phyloP scores from a whole-genome alignment of 352 stramenopile genomes.

The Saprolegnia diclina region DNA sequence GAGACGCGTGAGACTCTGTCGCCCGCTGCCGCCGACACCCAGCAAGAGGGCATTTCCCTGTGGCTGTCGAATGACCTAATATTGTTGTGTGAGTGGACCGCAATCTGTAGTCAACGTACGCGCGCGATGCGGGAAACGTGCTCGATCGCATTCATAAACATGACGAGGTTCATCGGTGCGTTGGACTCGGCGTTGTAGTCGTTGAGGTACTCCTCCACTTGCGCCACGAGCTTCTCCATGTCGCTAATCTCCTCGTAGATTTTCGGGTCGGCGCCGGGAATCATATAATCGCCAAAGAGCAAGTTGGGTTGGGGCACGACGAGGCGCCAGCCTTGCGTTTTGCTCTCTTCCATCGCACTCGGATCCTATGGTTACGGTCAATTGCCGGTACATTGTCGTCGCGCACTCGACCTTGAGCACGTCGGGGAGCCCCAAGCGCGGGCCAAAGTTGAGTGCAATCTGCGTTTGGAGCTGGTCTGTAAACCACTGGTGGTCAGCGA shows the following conservation, averaged over 20 bases:
- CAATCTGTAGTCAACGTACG: conserved; percentile 1
- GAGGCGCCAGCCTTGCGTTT: conserved; percentile 50
- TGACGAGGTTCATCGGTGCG: conserved; percentile 80
- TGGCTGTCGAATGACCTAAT: conserved; percentile 64
- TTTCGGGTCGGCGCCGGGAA: conserved; percentile 84
- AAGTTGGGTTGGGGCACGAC: conserved; percentile 52
- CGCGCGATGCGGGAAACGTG: conserved; percentile 79
- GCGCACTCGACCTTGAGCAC: conserved; percentile 14
- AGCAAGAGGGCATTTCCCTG: conserved; percentile 89
- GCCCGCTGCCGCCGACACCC: conserved; percentile 89
- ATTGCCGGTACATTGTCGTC: conserved; percentile 8
- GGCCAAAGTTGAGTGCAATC: conserved; percentile 47
- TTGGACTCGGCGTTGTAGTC: conserved; percentile 87
- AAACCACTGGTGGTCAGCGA: conserved; percentile 73
- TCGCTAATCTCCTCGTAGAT: conserved; percentile 89
- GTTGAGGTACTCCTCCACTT: conserved; percentile 81
- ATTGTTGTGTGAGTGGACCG: neutral
- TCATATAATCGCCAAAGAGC: conserved; percentile 92
- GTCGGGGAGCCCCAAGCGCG: conserved; percentile 32
- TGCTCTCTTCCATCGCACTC: conserved; percentile 25
- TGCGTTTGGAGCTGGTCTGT: conserved; percentile 59
- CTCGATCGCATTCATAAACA: conserved; percentile 87
- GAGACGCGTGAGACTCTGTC: conserved; percentile 87
- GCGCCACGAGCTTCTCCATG: conserved; percentile 67
- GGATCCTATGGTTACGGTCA: neutral